Conservation (phyloP, 495 filamentous ascomycete genomes). For the Penicillium fimorum region DNA sequence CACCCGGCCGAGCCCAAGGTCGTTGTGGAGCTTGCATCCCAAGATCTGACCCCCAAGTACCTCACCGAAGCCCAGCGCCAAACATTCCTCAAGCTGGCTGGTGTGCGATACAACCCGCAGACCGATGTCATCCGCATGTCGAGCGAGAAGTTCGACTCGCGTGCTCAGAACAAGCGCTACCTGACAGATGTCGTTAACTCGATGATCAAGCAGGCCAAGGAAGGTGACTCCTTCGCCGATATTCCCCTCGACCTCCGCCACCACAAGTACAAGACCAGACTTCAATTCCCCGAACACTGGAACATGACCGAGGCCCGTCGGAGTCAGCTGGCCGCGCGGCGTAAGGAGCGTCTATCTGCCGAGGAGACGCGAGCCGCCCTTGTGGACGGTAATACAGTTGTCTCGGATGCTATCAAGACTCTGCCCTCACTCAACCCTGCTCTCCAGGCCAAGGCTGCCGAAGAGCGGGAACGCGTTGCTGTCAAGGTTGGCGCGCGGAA, state of each 20-base stretch:
- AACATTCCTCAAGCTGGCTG: conserved; percentile 86
- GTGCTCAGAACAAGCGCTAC: conserved; percentile 95
- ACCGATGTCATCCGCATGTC: conserved; percentile 85
- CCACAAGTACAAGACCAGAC: conserved; percentile 65
- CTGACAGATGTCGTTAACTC: conserved; percentile 73
- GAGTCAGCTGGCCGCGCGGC: conserved; percentile 58
- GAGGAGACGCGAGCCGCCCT: conserved; percentile 27
- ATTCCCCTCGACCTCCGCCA: conserved; percentile 89
- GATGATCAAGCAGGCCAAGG: conserved; percentile 74
- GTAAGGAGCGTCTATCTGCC: conserved; percentile 41
- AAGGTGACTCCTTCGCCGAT: conserved; percentile 83
- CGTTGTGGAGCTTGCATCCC: conserved; percentile 79
- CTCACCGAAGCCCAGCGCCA: conserved; percentile 64
- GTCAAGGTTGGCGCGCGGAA: conserved; percentile 34
- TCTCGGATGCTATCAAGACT: conserved; percentile 32
- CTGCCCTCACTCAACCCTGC: conserved; percentile 40
- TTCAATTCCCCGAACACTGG: conserved; percentile 80
- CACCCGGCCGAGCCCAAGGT: conserved; percentile 93
- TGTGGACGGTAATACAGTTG: conserved; percentile 42
- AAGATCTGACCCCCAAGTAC: conserved; percentile 57
- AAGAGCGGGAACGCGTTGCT: conserved; percentile 43
- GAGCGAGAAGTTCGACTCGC: conserved; percentile 81
- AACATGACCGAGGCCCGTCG: conserved; percentile 67
- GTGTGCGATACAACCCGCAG: conserved; percentile 85
- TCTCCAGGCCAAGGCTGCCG: conserved; percentile 29